Evolutionary conservation across 495 filamentous ascomycete genomes (phyloP).

Genomic region (Elasticomyces elasticus): DNA sequence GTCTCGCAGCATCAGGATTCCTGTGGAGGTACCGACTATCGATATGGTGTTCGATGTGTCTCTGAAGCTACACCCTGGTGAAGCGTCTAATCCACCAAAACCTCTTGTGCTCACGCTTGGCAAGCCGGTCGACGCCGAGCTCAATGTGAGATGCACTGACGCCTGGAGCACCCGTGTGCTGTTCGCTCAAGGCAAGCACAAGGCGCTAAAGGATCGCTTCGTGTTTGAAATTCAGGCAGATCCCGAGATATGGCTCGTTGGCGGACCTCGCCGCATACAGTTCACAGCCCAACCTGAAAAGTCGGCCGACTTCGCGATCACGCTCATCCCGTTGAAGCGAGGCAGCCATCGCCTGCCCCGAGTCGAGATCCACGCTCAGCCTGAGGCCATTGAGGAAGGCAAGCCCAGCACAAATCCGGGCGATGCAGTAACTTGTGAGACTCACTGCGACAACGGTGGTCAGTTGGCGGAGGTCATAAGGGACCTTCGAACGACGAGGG

Average conservation of each 20-base stretch:
- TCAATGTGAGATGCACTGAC: conserved; percentile 67
- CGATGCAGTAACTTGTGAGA: conserved; percentile 53
- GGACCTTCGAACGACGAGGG: conserved; percentile 62
- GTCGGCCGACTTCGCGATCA: conserved; percentile 44
- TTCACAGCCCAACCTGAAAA: conserved; percentile 54
- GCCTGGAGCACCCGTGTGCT: conserved; percentile 53
- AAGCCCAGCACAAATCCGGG: conserved; percentile 16
- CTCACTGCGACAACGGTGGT: conserved; percentile 65
- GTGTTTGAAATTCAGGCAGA: conserved; percentile 72
- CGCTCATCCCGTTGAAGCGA: conserved; percentile 67
- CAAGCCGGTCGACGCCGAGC: conserved; percentile 58
- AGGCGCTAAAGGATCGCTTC: conserved; percentile 42
- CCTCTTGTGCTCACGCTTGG: conserved; percentile 47
- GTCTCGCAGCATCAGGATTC: conserved; percentile 47
- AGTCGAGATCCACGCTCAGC: conserved; percentile 54
- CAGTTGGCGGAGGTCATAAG: conserved; percentile 68
- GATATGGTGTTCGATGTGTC: conserved; percentile 77
- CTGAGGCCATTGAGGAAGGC: conserved; percentile 29
- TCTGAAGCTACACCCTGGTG: conserved; percentile 41
- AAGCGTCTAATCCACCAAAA: conserved; percentile 21
- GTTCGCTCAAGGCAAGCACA: conserved; percentile 19
- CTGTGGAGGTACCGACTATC: conserved; percentile 78
- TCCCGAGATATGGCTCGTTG: conserved; percentile 71
- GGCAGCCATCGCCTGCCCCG: conserved; percentile 67
- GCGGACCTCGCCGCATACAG: conserved; percentile 66